phyloP scores from a whole-genome alignment of 805 yeast genomes.

The Suhomyces xylopsoci region DNA sequence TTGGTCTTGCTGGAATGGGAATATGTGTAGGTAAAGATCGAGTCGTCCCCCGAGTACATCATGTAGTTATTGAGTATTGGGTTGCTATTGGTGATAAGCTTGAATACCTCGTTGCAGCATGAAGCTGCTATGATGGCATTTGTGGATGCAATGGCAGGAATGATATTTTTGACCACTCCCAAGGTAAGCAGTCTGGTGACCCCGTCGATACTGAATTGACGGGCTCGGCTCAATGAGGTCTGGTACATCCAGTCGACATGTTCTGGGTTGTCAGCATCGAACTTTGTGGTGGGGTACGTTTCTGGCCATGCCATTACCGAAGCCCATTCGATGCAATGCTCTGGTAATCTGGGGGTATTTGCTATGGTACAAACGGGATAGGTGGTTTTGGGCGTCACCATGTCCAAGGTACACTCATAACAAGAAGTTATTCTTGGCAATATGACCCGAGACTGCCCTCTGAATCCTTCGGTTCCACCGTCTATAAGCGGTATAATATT shows the following conservation, averaged over 20 bases:
- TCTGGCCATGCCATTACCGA: constrained; percentile 72
- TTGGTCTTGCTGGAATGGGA: constrained; percentile 54
- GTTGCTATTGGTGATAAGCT: constrained; percentile 66
- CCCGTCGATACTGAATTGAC: constrained; percentile 64
- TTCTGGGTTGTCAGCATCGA: constrained; percentile 67
- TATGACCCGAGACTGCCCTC: constrained; percentile 87
- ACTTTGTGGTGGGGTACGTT: constrained; percentile 40
- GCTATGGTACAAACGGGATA: constrained; percentile 94
- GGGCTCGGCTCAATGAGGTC: constrained; percentile 57
- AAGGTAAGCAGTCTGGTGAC: constrained; percentile 69
- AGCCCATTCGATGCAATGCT: constrained; percentile 93
- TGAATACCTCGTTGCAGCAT: constrained; percentile 83
- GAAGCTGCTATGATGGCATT: constrained; percentile 90
- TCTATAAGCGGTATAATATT: constrained; percentile 59
- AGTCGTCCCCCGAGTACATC: constrained; percentile 83
- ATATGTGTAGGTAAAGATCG: constrained; percentile 73
- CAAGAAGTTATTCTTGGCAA: constrained; percentile 85
- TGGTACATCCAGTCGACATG: constrained; percentile 64
- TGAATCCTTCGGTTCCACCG: constrained; percentile 94
- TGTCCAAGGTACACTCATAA: constrained; percentile 84
- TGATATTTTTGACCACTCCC: constrained; percentile 87
- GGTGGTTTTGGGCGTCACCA: constrained; percentile 61
- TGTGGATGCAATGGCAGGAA: constrained; percentile 93
- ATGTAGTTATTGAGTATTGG: constrained; percentile 72
- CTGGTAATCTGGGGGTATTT: constrained; percentile 89